Percentiles rank a stretch among this genome's conserved stretches.
phyloP scores from a whole-genome alignment of 192 early-diverging fungal species.

The Backusella liffmaniae region DNA sequence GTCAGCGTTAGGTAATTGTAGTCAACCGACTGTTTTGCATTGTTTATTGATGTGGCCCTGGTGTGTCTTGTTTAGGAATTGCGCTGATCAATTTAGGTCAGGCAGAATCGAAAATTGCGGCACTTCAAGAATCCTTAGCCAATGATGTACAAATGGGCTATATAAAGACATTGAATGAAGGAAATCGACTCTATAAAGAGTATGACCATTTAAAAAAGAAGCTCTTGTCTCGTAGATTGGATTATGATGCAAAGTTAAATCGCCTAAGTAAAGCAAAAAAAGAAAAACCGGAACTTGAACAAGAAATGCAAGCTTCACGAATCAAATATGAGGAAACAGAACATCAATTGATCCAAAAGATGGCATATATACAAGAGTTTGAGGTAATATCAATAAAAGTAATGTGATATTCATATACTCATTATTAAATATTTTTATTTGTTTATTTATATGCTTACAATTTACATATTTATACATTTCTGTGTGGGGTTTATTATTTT shows the following conservation, averaged over 20 bases:
- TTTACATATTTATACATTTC: not conserved
- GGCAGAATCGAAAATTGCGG: slow-evolving; percentile 46
- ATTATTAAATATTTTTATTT: not conserved
- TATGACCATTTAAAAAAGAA: slow-evolving; percentile 76
- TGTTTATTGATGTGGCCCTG: not conserved
- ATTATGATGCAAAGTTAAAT: slow-evolving; percentile 90
- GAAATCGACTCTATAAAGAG: slow-evolving; percentile 49
- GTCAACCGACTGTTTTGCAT: not conserved
- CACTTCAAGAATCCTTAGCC: slow-evolving; percentile 47
- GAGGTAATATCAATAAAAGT: slow-evolving; percentile 57
- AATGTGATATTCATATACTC: slow-evolving; percentile 13
- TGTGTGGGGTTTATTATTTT: slow-evolving; percentile 3
- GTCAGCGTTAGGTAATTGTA: slow-evolving; percentile 36
- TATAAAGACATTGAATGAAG: slow-evolving; percentile 39
- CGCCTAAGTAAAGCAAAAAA: slow-evolving; percentile 89
- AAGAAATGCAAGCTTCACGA: slow-evolving; percentile 87
- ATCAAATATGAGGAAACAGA: slow-evolving; percentile 93
- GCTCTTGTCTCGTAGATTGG: slow-evolving; percentile 82
- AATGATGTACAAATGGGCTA: slow-evolving; percentile 33
- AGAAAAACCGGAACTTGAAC: slow-evolving; percentile 84
- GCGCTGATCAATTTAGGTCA: slow-evolving; percentile 52
- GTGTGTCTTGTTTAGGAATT: slow-evolving; percentile 35
- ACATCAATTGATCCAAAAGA: slow-evolving; percentile 71
- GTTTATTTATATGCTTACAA: not conserved
- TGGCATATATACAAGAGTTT: slow-evolving; percentile 80